Percentiles rank a stretch among this genome's conserved stretches.
Conservation (phyloP, 768 basidiomycete genomes). For the Lyophyllum shimeji region DNA sequence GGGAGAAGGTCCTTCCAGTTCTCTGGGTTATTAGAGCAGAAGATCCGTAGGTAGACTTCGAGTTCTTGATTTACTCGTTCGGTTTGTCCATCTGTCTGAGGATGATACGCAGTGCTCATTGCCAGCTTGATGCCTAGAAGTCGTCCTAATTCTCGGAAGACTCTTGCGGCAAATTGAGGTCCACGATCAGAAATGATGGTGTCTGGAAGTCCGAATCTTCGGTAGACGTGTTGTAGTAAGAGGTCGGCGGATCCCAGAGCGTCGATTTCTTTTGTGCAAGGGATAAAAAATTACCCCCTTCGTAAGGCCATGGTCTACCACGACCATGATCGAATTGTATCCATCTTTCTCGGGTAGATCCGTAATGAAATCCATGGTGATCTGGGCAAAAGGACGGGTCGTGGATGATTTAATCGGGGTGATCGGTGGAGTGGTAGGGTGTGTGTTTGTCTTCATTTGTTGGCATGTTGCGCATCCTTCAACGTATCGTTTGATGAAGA, state of each 20-base stretch:
- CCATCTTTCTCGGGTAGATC: constrained; percentile 26
- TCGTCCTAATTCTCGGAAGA: constrained; percentile 28
- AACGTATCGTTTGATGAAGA: too few species aligned
- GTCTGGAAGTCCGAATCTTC: constrained; percentile 19
- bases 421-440: too few species aligned
- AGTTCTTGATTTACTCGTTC: constrained; percentile 17
- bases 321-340: constrained; percentile 30
- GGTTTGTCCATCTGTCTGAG: constrained; percentile 35
- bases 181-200: constrained; percentile 26
- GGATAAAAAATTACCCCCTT: constrained; percentile 19
- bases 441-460: too few species aligned
- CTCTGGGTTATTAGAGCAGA: neutral
- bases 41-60: constrained; percentile 1
- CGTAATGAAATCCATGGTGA: constrained; percentile 19
- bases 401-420: too few species aligned
- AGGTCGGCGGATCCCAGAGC: constrained; percentile 2
- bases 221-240: too few species aligned
- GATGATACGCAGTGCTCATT: constrained; percentile 42
- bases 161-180: constrained; percentile 26
- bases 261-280: constrained; percentile 12
- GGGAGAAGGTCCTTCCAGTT: neutral
- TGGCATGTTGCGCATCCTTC: too few species aligned
- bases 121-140: constrained; percentile 29
- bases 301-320: constrained; percentile 17
- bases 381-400: too few species aligned